A percentile compares a stretch with the other conserved stretches of the same genome.
These are phyloP conservation scores for Hygrocybe punicea DNA, from an alignment of 768 basidiomycete genomes.

Conservation along the genomic window DNA sequence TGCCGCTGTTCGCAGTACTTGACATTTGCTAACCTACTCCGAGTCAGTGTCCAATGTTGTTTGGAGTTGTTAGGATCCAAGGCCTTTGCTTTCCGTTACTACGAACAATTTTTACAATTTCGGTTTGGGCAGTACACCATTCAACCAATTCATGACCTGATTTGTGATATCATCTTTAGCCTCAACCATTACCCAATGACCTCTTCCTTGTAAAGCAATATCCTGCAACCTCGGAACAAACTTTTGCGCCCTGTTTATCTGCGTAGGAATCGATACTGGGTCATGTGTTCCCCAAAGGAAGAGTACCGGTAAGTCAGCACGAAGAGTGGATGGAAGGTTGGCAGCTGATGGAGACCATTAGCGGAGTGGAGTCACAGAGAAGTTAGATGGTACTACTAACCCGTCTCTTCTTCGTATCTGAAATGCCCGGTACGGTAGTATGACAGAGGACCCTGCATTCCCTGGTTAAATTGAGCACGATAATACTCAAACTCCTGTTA, in stretches of 20 bases:
- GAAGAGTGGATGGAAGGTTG: constrained; percentile 42
- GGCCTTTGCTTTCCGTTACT: not conserved
- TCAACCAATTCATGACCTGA: constrained; percentile 47
- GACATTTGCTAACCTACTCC: constrained; percentile 14
- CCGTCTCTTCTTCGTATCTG: constrained; percentile 65
- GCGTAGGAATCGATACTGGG: constrained; percentile 39
- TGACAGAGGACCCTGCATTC: constrained; percentile 70
- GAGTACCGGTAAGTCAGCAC: constrained; percentile 53
- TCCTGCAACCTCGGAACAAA: constrained; percentile 51
- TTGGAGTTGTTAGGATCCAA: constrained; percentile 2
- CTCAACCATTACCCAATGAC: constrained; percentile 72
- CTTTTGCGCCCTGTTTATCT: constrained; percentile 44
- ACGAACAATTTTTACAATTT: not conserved
- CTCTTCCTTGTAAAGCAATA: constrained; percentile 50
- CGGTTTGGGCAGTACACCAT: constrained; percentile 10
- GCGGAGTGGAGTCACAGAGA: constrained; percentile 2
- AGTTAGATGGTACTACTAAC: constrained; percentile 21
- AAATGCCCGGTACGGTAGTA: constrained; percentile 65
- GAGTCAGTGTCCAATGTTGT: constrained; percentile 14
- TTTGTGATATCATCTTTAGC: constrained; percentile 53
- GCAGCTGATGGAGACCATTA: constrained; percentile 33
- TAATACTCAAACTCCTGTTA: constrained; percentile 57
- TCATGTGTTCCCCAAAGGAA: constrained; percentile 61
- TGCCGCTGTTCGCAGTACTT: constrained; percentile 26
- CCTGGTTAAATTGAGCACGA: constrained; percentile 41